Base-by-base conservation (phyloP, 2,329 filamentous ascomycete species). In the Xylogone sp. region DNA sequence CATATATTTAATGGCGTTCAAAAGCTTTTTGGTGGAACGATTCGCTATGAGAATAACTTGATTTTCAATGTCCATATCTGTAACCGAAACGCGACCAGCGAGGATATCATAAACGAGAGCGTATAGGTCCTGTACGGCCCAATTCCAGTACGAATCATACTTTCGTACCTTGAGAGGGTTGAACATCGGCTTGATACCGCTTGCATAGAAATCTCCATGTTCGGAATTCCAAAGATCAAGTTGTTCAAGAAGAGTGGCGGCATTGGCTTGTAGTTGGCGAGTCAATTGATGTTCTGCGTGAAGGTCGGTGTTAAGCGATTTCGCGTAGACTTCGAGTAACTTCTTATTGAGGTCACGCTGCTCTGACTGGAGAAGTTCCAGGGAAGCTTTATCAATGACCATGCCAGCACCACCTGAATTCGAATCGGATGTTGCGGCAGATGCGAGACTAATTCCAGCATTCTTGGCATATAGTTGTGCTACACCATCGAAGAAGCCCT, bases 21-120 rank as follows among this genome's bases (percentile, higher is more conserved):
- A n/a, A n/a, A n/a, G n/a, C n/a, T n/a, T n/a, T n/a, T n/a, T n/a
- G n/a, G n/a, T n/a, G n/a, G n/a, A n/a, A n/a, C 92, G 88, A 77
- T 96, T 97, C 93, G 97, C 97, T 72, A 97, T 92, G 61, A 89
- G 87, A 66, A 97, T 97, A 74, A 93, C 97, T 69, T 90, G 90
- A 72, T 90, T 96, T 67, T 97, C 92, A 62, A 97, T 97, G 71
- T 97, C 92, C 55, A 93, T 88, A 64, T 97, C 92, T 34, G 85
- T 88, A 75, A 92, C 83, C 52, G 97, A 83, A 52, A 91, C 84
- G 53, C 93, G 93, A 63, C 97, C 97, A 65, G 97, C 96, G 66
- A 10, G 5, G 10, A 97, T 93, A 66, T 97, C 92, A 72, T 90
- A 97, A 77, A 93, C 97, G 90, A 97, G 97, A 75, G 80, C 93